Evolutionary conservation across 2,329 filamentous ascomycete species (phyloP), one percentile per base, ranked within the genome.

Genomic region (Zymoseptoria pseudotritici): DNA sequence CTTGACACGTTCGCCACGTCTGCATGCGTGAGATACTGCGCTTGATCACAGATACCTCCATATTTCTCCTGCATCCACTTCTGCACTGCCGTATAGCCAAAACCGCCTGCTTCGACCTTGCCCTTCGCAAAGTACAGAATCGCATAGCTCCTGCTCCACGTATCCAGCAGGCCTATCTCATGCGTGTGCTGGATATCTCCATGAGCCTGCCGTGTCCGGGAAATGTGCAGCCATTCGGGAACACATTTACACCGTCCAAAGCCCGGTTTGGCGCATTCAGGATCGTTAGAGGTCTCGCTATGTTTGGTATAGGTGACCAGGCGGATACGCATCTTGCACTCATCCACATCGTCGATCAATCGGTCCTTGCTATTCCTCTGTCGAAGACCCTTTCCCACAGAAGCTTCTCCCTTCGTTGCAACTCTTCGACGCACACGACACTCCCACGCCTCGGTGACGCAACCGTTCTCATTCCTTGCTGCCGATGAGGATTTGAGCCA

Each of bases 211-310:
- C 26, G 24, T 13, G 62, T 61, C 10, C 61, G 51, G 49, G 59
- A 21, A 36, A 67, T 57, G 50, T 65, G 57, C 21, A 64, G 53
- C 66, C 67, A 69, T 55, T 69, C 67, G 2, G 67, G 63, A 8
- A 69, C 51, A 36, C 67, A 67, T 42, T 61, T 59, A 54, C 67
- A 69, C 24, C 54, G 54, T n/a, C 59, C 53, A 20, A 66, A 60
- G 7, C 66, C 65, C 56, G 66, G 57, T 56, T 55, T 17, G 50
- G 54, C 42, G 42, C 61, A 63, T 29, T 50, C 54, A 26, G 50
- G 49, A 7, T 58, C 49, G 17, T 50, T 57, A 4, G 31, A 24
- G 42, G 53, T 49, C 49, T 65, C 56, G 20, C 58, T 63, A 50
- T 69, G 67, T 55, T 63, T 67, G 24, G 61, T 67, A 31, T 61